phyloP scores from a whole-genome alignment of 371 early-diverging fungal species.

The Mortierella sp. region DNA sequence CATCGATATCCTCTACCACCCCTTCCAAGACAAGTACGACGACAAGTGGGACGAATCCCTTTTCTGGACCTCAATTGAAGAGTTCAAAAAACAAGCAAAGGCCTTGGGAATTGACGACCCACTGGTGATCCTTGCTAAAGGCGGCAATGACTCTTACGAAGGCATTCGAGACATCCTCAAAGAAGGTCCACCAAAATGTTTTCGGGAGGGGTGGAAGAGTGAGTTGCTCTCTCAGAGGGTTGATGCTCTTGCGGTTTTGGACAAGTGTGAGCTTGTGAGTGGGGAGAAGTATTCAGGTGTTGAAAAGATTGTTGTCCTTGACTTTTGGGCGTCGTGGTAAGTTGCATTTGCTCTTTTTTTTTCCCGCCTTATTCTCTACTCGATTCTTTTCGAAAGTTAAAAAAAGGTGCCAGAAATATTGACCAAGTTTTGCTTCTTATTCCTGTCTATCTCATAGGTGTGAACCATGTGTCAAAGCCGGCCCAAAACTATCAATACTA shows the following conservation, averaged over 20 bases:
- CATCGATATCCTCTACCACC: not conserved
- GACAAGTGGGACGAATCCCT: constrained; percentile 15
- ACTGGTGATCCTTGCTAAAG: not conserved
- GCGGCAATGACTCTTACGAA: not conserved
- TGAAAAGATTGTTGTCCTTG: constrained; percentile 15
- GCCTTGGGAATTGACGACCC: constrained; percentile 14
- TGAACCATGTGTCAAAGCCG: constrained; percentile 18
- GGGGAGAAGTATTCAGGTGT: not conserved
- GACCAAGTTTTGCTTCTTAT: not conserved
- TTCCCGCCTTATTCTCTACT: too few species aligned
- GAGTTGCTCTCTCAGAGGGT: constrained; percentile 6
- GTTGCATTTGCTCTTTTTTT: not conserved
- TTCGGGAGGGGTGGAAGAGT: constrained; percentile 18
- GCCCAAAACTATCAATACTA: constrained; percentile 13
- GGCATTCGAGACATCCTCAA: constrained; percentile 17
- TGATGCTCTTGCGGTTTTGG: not conserved
- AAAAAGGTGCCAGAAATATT: not conserved
- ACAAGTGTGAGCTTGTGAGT: not conserved
- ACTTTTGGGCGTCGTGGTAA: constrained; percentile 33
- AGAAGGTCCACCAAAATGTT: constrained; percentile 14
- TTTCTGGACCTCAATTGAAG: constrained; percentile 14
- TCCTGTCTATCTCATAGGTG: constrained; percentile 10
- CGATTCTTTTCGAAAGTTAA: not conserved
- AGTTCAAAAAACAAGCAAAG: constrained; percentile 12
- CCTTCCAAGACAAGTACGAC: constrained; percentile 21